Conservation (phyloP, 2,329 filamentous ascomycete genomes). For the Xylariales sp. region DNA sequence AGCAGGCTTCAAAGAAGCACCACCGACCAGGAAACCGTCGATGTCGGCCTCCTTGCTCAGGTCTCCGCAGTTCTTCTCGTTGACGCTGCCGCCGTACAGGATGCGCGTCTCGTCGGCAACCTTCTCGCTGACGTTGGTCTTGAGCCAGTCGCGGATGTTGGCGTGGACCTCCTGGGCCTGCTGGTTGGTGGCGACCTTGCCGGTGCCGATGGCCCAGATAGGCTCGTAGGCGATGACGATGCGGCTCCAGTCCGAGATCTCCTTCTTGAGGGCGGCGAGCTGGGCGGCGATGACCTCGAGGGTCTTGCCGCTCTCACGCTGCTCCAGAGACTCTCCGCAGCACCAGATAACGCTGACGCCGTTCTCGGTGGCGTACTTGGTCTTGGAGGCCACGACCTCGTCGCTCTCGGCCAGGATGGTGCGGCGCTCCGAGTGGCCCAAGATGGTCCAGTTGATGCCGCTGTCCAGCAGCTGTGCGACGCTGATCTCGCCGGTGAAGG, state of each 20-base stretch:
- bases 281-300: slow-evolving; percentile 82
- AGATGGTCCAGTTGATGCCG: slow-evolving; percentile 83
- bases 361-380: slow-evolving; percentile 84
- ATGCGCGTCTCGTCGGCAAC: slow-evolving; percentile 85
- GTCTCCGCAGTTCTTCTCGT: slow-evolving; percentile 96
- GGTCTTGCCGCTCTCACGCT: slow-evolving; percentile 82
- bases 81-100: slow-evolving; percentile 95
- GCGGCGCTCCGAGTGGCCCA: slow-evolving; percentile 93
- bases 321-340: slow-evolving; percentile 92
- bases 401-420: slow-evolving; percentile 85
- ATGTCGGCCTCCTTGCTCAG: slow-evolving; percentile 91
- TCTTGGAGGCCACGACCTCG: slow-evolving; percentile 85
- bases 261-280: slow-evolving; percentile 73
- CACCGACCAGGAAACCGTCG: slow-evolving; percentile 95
- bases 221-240: slow-evolving; percentile 98
- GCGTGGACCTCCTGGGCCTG: slow-evolving; percentile 94
- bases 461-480: slow-evolving; percentile 86
- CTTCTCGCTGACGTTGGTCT: slow-evolving; percentile 67
- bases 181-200: slow-evolving; percentile 83
- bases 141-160: slow-evolving; percentile 86
- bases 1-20: slow-evolving; percentile 93
- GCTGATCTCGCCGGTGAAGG: slow-evolving; percentile 95
- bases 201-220: slow-evolving; percentile 94
- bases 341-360: slow-evolving; percentile 92
- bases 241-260: slow-evolving; percentile 84